phyloP scores from a whole-genome alignment of 176 grass and related monocot genomes.

The Olyra latifolia region DNA sequence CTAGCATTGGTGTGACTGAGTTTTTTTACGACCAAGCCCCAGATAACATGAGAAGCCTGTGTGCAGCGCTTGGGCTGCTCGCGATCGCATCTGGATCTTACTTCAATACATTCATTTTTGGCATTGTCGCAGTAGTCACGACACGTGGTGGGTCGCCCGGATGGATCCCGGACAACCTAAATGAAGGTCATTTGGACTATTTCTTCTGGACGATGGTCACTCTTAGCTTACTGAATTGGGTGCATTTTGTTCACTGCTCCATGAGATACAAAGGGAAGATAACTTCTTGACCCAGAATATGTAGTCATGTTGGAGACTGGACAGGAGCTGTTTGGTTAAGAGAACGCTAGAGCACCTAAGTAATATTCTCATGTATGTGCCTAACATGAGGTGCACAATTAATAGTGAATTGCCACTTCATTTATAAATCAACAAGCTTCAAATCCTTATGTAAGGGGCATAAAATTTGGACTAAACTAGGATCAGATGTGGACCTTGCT shows the following conservation, averaged over 20 bases:
- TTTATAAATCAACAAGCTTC: too few relatives aligned
- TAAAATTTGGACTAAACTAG: too few relatives aligned
- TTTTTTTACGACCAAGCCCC: conserved; percentile 51
- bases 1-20: conserved; percentile 20
- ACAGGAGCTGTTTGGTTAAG: background rate
- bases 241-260: conserved; percentile 28
- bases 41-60: conserved; percentile 39
- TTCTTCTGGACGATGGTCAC: conserved; percentile 42
- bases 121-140: conserved; percentile 3
- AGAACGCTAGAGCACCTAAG: background rate
- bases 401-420: background rate
- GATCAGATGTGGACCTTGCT: too few relatives aligned
- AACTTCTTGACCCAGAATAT: background rate
- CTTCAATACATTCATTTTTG: conserved; percentile 31
- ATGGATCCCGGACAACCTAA: conserved; percentile 52
- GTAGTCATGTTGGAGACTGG: background rate
- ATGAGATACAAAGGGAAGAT: background rate
- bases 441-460: too few relatives aligned
- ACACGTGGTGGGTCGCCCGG: background rate
- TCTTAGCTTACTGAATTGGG: conserved; percentile 30
- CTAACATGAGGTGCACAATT: background rate
- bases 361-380: background rate
- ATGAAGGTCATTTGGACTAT: conserved; percentile 52
- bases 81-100: background rate
- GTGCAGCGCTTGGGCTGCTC: conserved; percentile 27